Evolutionary conservation across 352 stramenopile genomes (phyloP), one percentile per base, ranked within the genome.

Genomic region (Pythium folliculosum): DNA sequence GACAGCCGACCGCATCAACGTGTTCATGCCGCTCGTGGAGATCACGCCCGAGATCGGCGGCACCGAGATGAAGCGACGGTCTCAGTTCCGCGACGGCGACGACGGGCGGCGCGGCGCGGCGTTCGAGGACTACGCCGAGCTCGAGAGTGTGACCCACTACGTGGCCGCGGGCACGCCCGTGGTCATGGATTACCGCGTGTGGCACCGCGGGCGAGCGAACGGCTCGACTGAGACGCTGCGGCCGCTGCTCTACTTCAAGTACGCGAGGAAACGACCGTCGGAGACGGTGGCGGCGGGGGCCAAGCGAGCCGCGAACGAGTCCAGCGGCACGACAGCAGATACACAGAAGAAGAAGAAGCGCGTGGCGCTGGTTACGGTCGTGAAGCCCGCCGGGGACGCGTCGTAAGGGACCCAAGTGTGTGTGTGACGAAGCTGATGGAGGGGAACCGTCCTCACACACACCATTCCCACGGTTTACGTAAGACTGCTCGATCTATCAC

Each of bases 171-270:
- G 83, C 7, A 91, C 80, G 30, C 81, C 83, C 0, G 49, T 91
- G 1, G 43, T 86, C 54, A 93, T 92, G 84, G 84, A 93, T 77
- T 93, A 93, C 45, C 79, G 84, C 23, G 78, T 91, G 21, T 93
- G 84, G 84, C 84, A 93, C 44, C 84, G 84, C 17, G 84, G 84
- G 14, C 50, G 77, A 5, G 77, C 79, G 3, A 93, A 93, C 59
- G 60, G 45, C 32, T 89, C 55, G 40, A 13, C 37, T 8, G 14
- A 21, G 1, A 51, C 62, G 25, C n/a, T 59, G 32, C 78, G 81
- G 9, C 82, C 84, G 53, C 64, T 90, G 62, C 70, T 92, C 7
- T 93, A 93, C 64, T 89, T 90, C 56, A 91, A 91, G 65, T 90
- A 91, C 63, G 54, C 71, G 0, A 78, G 74, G 3, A 47, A 49